Percentiles rank a stretch among this genome's conserved stretches.
phyloP scores from a whole-genome alignment of 345 rosid species.

The Melaleuca quinquenervia region DNA sequence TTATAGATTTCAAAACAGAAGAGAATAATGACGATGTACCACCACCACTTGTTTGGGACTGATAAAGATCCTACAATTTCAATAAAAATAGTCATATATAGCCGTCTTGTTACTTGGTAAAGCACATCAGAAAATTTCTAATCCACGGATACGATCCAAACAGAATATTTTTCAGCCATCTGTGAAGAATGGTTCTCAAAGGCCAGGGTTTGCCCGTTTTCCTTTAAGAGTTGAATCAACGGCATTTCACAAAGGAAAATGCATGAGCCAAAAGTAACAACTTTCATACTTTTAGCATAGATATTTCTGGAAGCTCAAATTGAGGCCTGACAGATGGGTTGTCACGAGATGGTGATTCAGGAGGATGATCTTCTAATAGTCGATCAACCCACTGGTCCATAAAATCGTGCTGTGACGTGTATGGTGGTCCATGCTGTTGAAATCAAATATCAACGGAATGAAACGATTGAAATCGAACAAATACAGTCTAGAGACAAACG shows the following conservation, averaged over 20 bases:
- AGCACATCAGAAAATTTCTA: not conserved
- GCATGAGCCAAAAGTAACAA: not conserved
- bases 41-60: not conserved
- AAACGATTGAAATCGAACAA: not conserved
- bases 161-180: too few species aligned
- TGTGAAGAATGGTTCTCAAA: too few species aligned
- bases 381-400: not conserved
- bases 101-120: not conserved
- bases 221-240: not conserved
- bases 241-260: not conserved
- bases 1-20: not conserved
- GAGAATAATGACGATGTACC: not conserved
- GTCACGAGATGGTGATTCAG: not conserved
- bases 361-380: too few species aligned
- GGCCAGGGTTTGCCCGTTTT: not conserved
- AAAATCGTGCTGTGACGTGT: not conserved
- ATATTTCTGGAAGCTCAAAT: not conserved
- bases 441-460: not conserved
- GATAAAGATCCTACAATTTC: not conserved
- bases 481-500: not conserved
- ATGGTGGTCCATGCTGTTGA: not conserved
- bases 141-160: not conserved
- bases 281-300: not conserved
- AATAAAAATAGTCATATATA: not conserved
- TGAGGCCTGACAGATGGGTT: not conserved